phyloP scores from a whole-genome alignment of 192 early-diverging fungal species.

The Backusella sp. region DNA sequence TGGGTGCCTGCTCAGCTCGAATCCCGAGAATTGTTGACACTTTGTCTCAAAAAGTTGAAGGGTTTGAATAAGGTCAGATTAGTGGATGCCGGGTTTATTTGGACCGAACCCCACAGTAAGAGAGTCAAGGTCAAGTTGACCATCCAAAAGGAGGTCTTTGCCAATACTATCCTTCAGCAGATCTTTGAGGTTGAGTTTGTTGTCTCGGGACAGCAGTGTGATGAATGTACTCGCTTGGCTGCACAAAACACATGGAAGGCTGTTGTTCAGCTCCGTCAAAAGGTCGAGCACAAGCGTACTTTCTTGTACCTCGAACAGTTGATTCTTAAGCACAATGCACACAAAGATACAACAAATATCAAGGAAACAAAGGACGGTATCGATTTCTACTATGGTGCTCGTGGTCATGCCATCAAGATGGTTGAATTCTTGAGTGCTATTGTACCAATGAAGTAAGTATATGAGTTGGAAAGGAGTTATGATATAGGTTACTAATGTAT shows the following conservation, averaged over 20 bases:
- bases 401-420: conserved; percentile 94
- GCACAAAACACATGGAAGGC: conserved; percentile 99
- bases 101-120: conserved; percentile 89
- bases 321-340: conserved; percentile 96
- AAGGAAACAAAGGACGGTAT: conserved; percentile 95
- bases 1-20: conserved; percentile 92
- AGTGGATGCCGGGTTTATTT: conserved; percentile 97
- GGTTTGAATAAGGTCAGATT: conserved; percentile 91
- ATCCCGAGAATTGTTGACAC: conserved; percentile 83
- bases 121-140: conserved; percentile 97
- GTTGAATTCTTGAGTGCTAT: conserved; percentile 88
- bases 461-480: background rate
- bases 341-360: conserved; percentile 98
- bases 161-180: conserved; percentile 94
- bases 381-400: conserved; percentile 93
- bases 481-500: background rate
- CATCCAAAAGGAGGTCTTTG: conserved; percentile 98
- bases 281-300: conserved; percentile 96
- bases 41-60: conserved; percentile 92
- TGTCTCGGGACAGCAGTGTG: conserved; percentile 91
- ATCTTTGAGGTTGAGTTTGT: conserved; percentile 95
- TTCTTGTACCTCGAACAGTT: conserved; percentile 98
- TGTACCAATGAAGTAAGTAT: conserved; percentile 68
- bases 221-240: conserved; percentile 91
- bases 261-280: conserved; percentile 96